phyloP scores from a whole-genome alignment of 2,329 filamentous ascomycete genomes.

The Magnaporthiopsis poae region DNA sequence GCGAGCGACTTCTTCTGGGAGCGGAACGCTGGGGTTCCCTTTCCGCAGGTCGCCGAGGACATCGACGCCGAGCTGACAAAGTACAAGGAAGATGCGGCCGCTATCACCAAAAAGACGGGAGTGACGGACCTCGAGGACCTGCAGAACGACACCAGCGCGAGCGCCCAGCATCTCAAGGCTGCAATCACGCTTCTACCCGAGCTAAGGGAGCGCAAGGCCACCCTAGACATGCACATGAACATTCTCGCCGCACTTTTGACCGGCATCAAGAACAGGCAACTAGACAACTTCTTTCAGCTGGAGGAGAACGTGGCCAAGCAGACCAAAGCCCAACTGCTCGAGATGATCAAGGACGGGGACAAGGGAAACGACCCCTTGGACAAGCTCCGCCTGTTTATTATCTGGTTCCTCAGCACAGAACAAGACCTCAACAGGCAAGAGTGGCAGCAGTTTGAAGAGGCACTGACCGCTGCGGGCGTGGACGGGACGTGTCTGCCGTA shows the following conservation, averaged over 20 bases:
- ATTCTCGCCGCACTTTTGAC: conserved; percentile 67
- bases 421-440: conserved; percentile 75
- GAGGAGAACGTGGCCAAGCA: conserved; percentile 91
- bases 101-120: conserved; percentile 90
- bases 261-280: conserved; percentile 86
- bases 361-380: conserved; percentile 79
- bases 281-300: conserved; percentile 92
- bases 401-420: conserved; percentile 93
- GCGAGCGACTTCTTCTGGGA: conserved; percentile 94
- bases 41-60: conserved; percentile 91
- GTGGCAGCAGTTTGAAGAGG: conserved; percentile 76
- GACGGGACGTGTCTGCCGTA: conserved; percentile 74
- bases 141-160: conserved; percentile 77
- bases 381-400: conserved; percentile 88
- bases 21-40: conserved; percentile 80
- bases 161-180: conserved; percentile 87
- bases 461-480: conserved; percentile 63
- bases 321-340: conserved; percentile 77
- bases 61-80: conserved; percentile 82
- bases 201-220: conserved; percentile 81
- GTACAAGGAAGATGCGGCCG: conserved; percentile 90
- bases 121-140: conserved; percentile 87
- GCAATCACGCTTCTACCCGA: conserved; percentile 90
- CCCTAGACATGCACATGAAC: conserved; percentile 98
- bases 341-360: conserved; percentile 68